A percentile compares a stretch with the other conserved stretches of the same genome.
Evolutionary conservation across 2,329 filamentous ascomycete genomes (phyloP).

Genomic region (Hypomyces rosellus): DNA sequence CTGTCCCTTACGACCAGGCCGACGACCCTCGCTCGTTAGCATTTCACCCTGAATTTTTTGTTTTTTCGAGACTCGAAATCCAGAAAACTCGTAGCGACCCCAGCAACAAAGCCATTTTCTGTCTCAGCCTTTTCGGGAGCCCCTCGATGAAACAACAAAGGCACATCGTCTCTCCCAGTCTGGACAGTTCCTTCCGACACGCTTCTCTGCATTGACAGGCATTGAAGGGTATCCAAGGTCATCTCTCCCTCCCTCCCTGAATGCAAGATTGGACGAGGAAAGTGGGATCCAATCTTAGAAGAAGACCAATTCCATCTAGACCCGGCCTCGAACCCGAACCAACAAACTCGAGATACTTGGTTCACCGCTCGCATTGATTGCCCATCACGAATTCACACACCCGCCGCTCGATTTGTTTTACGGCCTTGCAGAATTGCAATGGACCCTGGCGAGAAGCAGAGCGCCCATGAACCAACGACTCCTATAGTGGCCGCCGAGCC

Average conservation of each 20-base stretch:
- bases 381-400: background rate
- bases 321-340: slow-evolving; percentile 3
- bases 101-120: slow-evolving; percentile 6
- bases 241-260: slow-evolving; percentile 8
- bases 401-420: background rate
- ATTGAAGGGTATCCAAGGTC: slow-evolving; percentile 2
- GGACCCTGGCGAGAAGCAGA: slow-evolving; percentile 21
- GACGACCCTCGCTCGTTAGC: background rate
- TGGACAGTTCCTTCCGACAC: slow-evolving; percentile 9
- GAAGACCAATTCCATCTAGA: background rate
- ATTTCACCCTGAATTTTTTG: background rate
- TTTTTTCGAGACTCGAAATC: background rate
- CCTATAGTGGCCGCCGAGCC: slow-evolving; percentile 14
- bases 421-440: slow-evolving; percentile 17
- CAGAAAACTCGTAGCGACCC: background rate
- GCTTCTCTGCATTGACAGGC: background rate
- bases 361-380: background rate
- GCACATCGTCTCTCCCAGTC: slow-evolving; percentile 13
- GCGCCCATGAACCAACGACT: slow-evolving; percentile 23
- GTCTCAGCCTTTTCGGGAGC: slow-evolving; percentile 12
- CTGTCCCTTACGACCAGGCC: background rate
- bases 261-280: slow-evolving; percentile 8
- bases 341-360: background rate
- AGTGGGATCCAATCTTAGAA: slow-evolving; percentile 6
- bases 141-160: slow-evolving; percentile 22